A percentile compares a stretch with the other conserved stretches of the same genome.
phyloP scores from a whole-genome alignment of 1,284 basidiomycete species.

The Cryptococcus sp. region DNA sequence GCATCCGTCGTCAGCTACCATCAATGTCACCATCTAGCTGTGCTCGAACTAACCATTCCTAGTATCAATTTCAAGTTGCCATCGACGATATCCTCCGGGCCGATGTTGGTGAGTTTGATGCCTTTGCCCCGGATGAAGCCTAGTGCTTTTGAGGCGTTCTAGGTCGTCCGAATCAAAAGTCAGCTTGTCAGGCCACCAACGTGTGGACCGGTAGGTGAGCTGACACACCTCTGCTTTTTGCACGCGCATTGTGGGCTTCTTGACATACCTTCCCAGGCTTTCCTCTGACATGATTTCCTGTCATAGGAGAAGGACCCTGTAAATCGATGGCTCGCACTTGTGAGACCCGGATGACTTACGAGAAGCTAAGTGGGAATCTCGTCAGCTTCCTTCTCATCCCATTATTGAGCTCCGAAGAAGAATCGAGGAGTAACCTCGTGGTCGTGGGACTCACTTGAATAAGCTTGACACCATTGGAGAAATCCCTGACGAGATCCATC shows the following conservation, averaged over 20 bases:
- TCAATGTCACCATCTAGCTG: background rate
- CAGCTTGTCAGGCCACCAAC: background rate
- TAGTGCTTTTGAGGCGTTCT: slow-evolving; percentile 92
- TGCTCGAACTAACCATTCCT: slow-evolving; percentile 65
- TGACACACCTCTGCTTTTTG: slow-evolving; percentile 78
- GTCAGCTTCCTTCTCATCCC: slow-evolving; percentile 1
- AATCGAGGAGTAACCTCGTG: background rate
- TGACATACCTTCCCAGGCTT: slow-evolving; percentile 88
- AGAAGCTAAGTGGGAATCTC: slow-evolving; percentile 21
- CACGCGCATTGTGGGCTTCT: slow-evolving; percentile 82
- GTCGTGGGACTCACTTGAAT: slow-evolving; percentile 61
- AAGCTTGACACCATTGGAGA: slow-evolving; percentile 90
- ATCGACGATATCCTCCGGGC: slow-evolving; percentile 83
- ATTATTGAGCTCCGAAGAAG: too few species aligned
- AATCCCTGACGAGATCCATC: slow-evolving; percentile 83
- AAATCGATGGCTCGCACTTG: background rate
- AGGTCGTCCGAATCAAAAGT: background rate
- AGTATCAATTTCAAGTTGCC: slow-evolving; percentile 96
- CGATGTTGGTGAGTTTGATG: slow-evolving; percentile 93
- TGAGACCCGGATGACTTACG: slow-evolving; percentile 12
- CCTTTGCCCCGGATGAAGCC: slow-evolving; percentile 94
- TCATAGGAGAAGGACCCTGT: background rate
- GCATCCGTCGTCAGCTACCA: slow-evolving; percentile 4
- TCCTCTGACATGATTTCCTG: slow-evolving; percentile 96
- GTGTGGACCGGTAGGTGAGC: background rate